Evolutionary conservation across 306 rosid species (phyloP), one percentile per base, ranked within the genome.

Genomic region (Casuarina glauca): DNA sequence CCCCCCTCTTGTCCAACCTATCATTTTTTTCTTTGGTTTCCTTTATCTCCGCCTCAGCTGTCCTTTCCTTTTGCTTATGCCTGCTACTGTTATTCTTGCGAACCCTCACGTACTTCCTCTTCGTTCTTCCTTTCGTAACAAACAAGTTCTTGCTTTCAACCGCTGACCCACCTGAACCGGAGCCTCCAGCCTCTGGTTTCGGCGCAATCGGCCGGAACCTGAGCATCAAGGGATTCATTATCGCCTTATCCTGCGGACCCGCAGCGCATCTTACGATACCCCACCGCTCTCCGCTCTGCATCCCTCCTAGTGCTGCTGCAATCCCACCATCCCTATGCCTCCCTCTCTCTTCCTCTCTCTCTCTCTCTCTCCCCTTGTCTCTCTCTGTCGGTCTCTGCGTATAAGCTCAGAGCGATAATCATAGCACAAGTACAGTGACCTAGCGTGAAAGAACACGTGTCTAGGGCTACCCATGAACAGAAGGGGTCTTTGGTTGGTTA

Each of bases 171-270:
- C 78, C 66, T 0, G 53, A 32, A 5, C 17, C 52, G 9, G 72
- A 55, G 2, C 64, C 80, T 4, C 89, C 86, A 6, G 26, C 5
- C 0, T 75, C 81, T 0, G 94, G 91, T 63, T 88, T 90, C 4
- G 94, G 94, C 5, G 91, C 94, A 45, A 90, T 90, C 72, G 94
- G 90, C n/a, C 91, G 86, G 86, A 90, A 90, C 76, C 89, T 84
- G 16, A 79, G 83, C 94, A 82, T 81, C 61, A 51, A 62, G 48
- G 57, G 82, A 32, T 84, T 74, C 54, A 84, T 39, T 1, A 81
- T 51, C 68, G 77, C 9, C 76, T 57, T 81, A 51, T 80, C 85
- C 61, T 64, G 60, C 64, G 4, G 76, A 32, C 62, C 77, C 6
- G 16, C 77, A 9, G 35, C 67, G 63, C 69, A 81, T 57, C 86